Evolutionary conservation across 2,329 filamentous ascomycete species (phyloP).

Genomic region (Epichloe sibirici): DNA sequence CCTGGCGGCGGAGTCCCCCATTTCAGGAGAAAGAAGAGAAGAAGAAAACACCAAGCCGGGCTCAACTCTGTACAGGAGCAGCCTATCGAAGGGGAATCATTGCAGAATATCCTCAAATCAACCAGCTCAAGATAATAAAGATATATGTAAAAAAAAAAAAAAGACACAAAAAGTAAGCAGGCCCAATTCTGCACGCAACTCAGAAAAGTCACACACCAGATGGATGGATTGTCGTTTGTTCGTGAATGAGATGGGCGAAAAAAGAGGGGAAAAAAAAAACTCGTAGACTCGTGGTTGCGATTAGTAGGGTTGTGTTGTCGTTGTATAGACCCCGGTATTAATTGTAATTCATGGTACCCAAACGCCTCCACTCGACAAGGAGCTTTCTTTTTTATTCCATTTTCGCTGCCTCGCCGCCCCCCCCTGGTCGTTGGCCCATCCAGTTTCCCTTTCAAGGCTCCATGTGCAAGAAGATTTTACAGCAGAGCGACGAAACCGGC

Average conservation of each 20-base stretch:
- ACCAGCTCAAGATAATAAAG: background rate
- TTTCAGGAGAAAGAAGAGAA: slow-evolving; percentile 7
- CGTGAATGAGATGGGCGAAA: background rate
- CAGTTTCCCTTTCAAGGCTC: background rate
- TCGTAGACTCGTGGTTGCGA: slow-evolving; percentile 24
- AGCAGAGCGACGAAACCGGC: slow-evolving; percentile 24
- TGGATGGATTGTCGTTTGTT: background rate
- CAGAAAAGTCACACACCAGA: background rate
- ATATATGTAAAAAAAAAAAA: slow-evolving; percentile 5
- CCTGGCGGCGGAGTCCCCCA: no score
- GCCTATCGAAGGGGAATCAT: slow-evolving; percentile 13
- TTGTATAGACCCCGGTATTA: slow-evolving; percentile 6
- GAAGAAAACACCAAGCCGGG: slow-evolving; percentile 4
- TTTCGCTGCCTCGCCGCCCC: background rate
- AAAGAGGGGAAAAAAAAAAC: background rate
- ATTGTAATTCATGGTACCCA: slow-evolving; percentile 4
- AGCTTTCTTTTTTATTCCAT: slow-evolving; percentile 5
- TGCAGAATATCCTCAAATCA: slow-evolving; percentile 2
- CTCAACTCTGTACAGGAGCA: slow-evolving; percentile 1
- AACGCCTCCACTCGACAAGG: slow-evolving; percentile 14
- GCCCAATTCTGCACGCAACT: slow-evolving; percentile 10
- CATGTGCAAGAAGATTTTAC: slow-evolving; percentile 11
- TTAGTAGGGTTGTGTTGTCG: slow-evolving; percentile 8
- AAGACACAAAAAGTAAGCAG: slow-evolving; percentile 7
- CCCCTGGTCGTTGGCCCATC: no score